A percentile compares a stretch with the other conserved stretches of the same genome.
Evolutionary conservation across 75 land plant genomes (phyloP).

Genomic region (Pinus tabuliformis): DNA sequence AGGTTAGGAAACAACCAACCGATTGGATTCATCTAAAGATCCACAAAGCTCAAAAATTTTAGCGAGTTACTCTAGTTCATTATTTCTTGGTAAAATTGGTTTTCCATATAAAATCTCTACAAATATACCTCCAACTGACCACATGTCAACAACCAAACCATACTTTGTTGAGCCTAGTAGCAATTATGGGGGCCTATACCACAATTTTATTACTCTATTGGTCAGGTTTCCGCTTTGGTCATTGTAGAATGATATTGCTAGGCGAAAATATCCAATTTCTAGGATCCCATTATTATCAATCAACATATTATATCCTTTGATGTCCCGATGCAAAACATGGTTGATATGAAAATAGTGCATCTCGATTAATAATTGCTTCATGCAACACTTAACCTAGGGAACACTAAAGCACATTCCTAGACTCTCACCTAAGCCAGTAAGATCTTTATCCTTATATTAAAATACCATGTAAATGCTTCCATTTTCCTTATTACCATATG

Average conservation of each 20-base stretch:
- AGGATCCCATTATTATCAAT: conserved; percentile 92
- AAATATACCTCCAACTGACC: conserved; percentile 99
- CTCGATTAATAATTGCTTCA: conserved; percentile 90
- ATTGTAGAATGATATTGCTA: conserved; percentile 79
- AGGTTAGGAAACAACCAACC: conserved; percentile 92
- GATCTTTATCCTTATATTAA: conserved; percentile 99
- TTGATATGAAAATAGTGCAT: conserved; percentile 95
- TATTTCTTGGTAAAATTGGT: conserved; percentile 90
- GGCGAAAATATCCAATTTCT: conserved; percentile 97
- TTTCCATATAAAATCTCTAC: conserved; percentile 91
- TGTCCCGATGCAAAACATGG: conserved; percentile 95
- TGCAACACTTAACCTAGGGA: conserved; percentile 97
- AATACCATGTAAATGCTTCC: conserved; percentile 98
- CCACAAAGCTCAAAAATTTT: conserved; percentile 95
- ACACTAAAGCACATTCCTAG: conserved; percentile 88
- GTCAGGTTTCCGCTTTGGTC: conserved; percentile 81
- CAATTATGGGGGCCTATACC: conserved; percentile 99
- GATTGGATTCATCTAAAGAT: conserved; percentile 75
- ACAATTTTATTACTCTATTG: conserved; percentile 88
- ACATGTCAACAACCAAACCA: conserved; percentile 98
- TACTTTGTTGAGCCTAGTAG: conserved; percentile 86
- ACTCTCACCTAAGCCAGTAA: conserved; percentile 92
- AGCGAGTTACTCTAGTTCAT: conserved; percentile 49
- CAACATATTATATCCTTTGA: conserved; percentile 88
- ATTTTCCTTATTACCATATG: conserved; percentile 79